Conservation (phyloP, 192 early-diverging fungal genomes). For the Coemansia sp. region DNA sequence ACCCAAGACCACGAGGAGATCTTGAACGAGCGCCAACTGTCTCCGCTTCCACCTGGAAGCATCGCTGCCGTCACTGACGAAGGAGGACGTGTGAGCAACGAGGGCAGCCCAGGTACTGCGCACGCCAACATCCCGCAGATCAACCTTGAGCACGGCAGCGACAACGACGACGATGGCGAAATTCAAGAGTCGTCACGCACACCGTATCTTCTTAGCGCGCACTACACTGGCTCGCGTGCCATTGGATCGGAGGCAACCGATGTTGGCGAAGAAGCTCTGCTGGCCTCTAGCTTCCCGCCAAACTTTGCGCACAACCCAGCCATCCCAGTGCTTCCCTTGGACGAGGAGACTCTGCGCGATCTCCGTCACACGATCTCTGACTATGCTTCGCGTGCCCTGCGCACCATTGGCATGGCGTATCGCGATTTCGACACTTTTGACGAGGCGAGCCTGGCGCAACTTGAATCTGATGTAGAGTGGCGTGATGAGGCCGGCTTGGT, state of each 20-base stretch:
- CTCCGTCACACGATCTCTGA: conserved; percentile 40
- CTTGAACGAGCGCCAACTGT: conserved; percentile 10
- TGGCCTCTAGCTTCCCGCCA: conserved; percentile 18
- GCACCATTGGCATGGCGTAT: conserved; percentile 88
- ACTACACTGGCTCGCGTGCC: conserved; percentile 39
- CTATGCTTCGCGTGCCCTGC: conserved; percentile 66
- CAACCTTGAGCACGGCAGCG: conserved; percentile 51
- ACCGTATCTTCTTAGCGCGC: conserved; percentile 44
- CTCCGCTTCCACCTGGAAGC: neutral
- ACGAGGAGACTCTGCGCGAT: conserved; percentile 50
- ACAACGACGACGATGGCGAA: conserved; percentile 13
- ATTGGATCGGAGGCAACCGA: conserved; percentile 48
- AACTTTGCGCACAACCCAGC: conserved; percentile 53
- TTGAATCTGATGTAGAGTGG: conserved; percentile 42
- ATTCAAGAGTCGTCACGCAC: neutral
- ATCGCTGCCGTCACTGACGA: neutral
- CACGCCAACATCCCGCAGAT: conserved; percentile 45
- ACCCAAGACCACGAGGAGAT: conserved; percentile 46
- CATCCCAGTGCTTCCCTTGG: conserved; percentile 45
- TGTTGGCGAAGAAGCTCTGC: conserved; percentile 28
- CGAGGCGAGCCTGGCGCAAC: conserved; percentile 39
- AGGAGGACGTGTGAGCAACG: conserved; percentile 17
- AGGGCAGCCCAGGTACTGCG: conserved; percentile 1
- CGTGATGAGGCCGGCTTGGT: conserved; percentile 62
- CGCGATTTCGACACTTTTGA: conserved; percentile 72